Conservation (phyloP, 768 basidiomycete genomes). For the Termitomyces eurrhizus region DNA sequence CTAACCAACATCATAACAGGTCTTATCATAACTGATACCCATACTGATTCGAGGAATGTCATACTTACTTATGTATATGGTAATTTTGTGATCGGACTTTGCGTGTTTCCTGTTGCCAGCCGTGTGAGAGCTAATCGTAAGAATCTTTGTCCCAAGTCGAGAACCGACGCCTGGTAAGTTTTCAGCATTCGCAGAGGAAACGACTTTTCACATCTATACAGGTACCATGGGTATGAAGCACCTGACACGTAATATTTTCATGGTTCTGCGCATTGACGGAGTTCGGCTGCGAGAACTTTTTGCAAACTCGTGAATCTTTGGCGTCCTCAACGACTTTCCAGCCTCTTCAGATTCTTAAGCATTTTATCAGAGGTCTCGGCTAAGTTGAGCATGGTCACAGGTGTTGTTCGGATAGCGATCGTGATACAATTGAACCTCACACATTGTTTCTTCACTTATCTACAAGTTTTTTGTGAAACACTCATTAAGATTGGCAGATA, state of each 20-base stretch:
- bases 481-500: no score
- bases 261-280: background rate
- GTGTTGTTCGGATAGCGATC: background rate
- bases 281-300: background rate
- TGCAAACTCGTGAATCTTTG: background rate
- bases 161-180: background rate
- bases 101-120: background rate
- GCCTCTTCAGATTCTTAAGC: no score
- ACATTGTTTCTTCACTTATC: no score
- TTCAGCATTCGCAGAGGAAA: background rate
- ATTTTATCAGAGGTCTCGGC: background rate
- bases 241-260: background rate
- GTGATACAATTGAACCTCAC: background rate
- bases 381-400: background rate
- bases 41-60: slow-evolving; percentile 1
- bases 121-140: background rate
- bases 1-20: slow-evolving; percentile 2
- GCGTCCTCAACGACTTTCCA: background rate
- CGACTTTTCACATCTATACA: background rate
- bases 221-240: background rate
- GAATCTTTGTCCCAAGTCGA: background rate
- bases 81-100: slow-evolving; percentile 12
- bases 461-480: no score
- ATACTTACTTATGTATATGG: slow-evolving; percentile 11
- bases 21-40: slow-evolving; percentile 15